Evolutionary conservation across 495 filamentous ascomycete species (phyloP).

Genomic region (Penicillium goetzii): DNA sequence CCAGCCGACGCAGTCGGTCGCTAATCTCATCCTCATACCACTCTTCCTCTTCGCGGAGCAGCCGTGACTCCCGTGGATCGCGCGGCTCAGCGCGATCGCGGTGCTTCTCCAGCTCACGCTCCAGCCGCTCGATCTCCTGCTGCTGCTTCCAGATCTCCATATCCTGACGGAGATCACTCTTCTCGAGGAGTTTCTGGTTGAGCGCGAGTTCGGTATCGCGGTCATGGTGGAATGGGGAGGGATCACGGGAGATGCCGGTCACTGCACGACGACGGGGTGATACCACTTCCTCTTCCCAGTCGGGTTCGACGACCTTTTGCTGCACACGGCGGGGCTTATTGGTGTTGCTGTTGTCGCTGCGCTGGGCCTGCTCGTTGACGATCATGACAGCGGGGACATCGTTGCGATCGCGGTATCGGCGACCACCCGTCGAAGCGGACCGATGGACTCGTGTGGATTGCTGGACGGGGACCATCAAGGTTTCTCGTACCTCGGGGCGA

Average conservation of each 20-base stretch:
- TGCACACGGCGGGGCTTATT: slow-evolving; percentile 28
- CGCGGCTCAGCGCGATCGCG: slow-evolving; percentile 30
- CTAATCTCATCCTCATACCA: slow-evolving; percentile 44
- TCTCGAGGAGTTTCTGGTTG: slow-evolving; percentile 43
- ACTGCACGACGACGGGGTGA: slow-evolving; percentile 31
- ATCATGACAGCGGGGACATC: slow-evolving; percentile 30
- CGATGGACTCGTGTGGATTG: slow-evolving; percentile 38
- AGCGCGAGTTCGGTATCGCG: slow-evolving; percentile 46
- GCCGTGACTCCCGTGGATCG: slow-evolving; percentile 27
- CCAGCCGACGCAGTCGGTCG: slow-evolving; percentile 38
- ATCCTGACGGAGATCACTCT: slow-evolving; percentile 44
- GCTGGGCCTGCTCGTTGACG: slow-evolving; percentile 31
- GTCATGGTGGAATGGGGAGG: slow-evolving; percentile 36
- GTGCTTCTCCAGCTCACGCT: slow-evolving; percentile 46
- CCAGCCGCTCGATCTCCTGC: slow-evolving; percentile 49
- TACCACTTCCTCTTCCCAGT: slow-evolving; percentile 40
- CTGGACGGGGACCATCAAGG: slow-evolving; percentile 30
- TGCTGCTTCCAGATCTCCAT: slow-evolving; percentile 46
- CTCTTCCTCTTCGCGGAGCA: slow-evolving; percentile 40
- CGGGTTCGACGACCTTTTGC: slow-evolving; percentile 29
- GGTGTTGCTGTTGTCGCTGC: slow-evolving; percentile 20
- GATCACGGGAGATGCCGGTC: slow-evolving; percentile 22
- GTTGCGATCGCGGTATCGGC: slow-evolving; percentile 34
- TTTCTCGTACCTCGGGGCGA: slow-evolving; percentile 24
- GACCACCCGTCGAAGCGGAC: slow-evolving; percentile 46